Conservation (phyloP, 1,139 yeast genomes). For the Groenewaldozyma sp. region DNA sequence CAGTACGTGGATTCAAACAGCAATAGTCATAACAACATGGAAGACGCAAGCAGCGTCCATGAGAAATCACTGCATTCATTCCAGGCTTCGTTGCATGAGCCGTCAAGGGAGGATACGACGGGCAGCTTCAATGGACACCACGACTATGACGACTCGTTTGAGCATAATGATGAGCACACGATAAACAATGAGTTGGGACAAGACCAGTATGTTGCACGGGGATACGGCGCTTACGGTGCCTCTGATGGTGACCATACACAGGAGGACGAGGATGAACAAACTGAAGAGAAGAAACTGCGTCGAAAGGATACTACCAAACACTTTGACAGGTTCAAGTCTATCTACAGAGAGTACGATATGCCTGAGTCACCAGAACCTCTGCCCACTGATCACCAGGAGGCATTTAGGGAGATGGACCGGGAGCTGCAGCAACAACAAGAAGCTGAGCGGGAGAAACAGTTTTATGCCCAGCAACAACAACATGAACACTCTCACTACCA, state of each 20-base stretch:
- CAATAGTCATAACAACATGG: not conserved
- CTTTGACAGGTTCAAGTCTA: slow-evolving; percentile 26
- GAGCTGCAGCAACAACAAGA: not conserved
- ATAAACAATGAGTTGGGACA: not conserved
- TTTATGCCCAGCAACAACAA: not conserved
- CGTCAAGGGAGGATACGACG: slow-evolving; percentile 1
- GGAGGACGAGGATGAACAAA: slow-evolving; percentile 1
- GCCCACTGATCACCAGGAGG: not conserved
- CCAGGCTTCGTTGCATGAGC: slow-evolving; percentile 3
- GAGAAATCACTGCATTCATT: slow-evolving; percentile 1
- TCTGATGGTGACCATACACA: not conserved
- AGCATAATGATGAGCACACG: slow-evolving; percentile 1
- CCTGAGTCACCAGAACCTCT: slow-evolving; percentile 11
- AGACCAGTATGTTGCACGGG: too few relatives aligned
- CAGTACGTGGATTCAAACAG: not conserved
- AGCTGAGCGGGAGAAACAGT: too few relatives aligned
- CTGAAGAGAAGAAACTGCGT: slow-evolving; percentile 8
- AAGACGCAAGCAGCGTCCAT: not conserved
- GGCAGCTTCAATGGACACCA: not conserved
- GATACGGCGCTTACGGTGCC: too few relatives aligned
- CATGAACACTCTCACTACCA: not conserved
- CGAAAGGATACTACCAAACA: slow-evolving; percentile 19
- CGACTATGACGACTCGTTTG: slow-evolving; percentile 1
- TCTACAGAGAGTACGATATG: slow-evolving; percentile 25
- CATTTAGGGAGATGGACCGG: not conserved